Base-by-base conservation (phyloP, 306 rosid species). In the Clitoria ternatea region DNA sequence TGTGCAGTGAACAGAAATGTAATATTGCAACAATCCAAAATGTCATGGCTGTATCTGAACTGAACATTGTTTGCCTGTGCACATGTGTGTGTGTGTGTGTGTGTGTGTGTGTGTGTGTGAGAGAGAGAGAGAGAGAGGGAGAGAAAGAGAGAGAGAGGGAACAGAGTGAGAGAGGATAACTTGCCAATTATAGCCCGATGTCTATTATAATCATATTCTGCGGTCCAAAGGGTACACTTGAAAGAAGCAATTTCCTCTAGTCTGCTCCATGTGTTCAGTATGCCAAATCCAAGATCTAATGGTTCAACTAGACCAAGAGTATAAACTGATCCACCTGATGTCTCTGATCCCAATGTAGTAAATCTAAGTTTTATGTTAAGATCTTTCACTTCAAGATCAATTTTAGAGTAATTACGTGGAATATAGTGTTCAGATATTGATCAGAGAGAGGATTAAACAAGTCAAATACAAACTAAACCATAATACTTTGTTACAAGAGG, bases 261-360 rank as follows among this genome's bases (percentile, higher is more conserved):
- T 70, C 87, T 74, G 61, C 78, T 83, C 72, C 87, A 78, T 29
- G 82, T 74, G 73, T 62, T 54, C 50, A 63, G 53, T 77, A 80
- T 44, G 17, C 70, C 77, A 14, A 77, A 63, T 78, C 77, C 59
- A 32, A 87, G 81, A 74, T 86, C 88, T 61, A 88, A 47, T 2
- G 90, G 92, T 64, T 88, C 86, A 39, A 5, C 66, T 64, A 93
- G 85, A 67, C 84, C 74, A 39, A 90, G 42, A 67, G 86, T 73
- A 74, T 77, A 80, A 26, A 90, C 66, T 22, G 90, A 79, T 69
- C 98, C 98, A 71, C 89, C 92, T 17, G 85, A 77, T 43, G 72
- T 72, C 54, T 84, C 96, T 14, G 92, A 83, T 69, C 98, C 98
- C 86, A 93, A 62, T 8, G 93, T 89, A 64, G 88, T 84, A 70